Conservation (phyloP, 2,329 filamentous ascomycete species). For the Cordyceps tenuipes region DNA sequence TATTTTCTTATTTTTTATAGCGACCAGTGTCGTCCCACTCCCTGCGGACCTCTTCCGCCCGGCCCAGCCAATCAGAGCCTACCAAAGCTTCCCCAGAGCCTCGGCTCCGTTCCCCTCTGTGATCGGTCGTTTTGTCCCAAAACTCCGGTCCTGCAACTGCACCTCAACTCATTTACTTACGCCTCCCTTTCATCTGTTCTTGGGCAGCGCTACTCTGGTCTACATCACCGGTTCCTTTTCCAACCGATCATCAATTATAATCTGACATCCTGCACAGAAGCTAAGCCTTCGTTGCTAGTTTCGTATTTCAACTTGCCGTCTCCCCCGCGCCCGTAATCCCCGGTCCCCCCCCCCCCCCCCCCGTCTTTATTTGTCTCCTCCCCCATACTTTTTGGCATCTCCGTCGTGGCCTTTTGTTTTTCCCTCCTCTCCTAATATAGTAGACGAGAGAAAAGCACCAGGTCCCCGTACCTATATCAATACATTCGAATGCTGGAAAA, state of each 20-base stretch:
- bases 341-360: no score
- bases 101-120: slow-evolving; percentile 2
- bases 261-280: neutral
- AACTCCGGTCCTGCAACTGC: neutral
- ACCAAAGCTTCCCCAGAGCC: slow-evolving; percentile 13
- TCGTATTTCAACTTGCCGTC: slow-evolving; percentile 1
- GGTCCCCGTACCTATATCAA: neutral
- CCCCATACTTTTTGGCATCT: neutral
- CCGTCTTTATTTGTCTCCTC: neutral
- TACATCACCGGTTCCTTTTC: neutral
- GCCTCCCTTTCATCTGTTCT: neutral
- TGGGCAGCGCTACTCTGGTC: neutral
- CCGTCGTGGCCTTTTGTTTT: neutral
- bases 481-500: slow-evolving; percentile 10
- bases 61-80: slow-evolving; percentile 6
- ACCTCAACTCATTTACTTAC: neutral
- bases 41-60: neutral
- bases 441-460: neutral
- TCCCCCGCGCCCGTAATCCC: neutral
- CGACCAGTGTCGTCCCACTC: neutral
- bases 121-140: slow-evolving; percentile 4
- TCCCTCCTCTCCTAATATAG: neutral
- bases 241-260: neutral
- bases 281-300: neutral
- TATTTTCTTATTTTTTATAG: no score